These are phyloP conservation scores for Ganoderma sinense DNA, from an alignment of 1,284 basidiomycete genomes.

Conservation along the genomic window DNA sequence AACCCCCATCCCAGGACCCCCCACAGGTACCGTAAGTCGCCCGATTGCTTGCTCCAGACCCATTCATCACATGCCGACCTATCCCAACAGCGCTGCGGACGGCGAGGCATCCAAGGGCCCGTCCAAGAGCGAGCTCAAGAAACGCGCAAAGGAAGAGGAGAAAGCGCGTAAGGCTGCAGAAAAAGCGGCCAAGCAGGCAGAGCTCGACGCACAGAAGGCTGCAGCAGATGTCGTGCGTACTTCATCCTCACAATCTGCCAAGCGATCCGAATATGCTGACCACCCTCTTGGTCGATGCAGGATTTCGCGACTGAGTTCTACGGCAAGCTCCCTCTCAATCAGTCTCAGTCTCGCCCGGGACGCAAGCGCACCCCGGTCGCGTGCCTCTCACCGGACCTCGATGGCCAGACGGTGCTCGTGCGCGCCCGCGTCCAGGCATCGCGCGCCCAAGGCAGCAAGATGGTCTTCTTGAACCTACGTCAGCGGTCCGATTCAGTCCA, in stretches of 20 bases:
- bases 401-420: slow-evolving; percentile 85
- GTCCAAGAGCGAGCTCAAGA: slow-evolving; percentile 93
- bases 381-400: slow-evolving; percentile 69
- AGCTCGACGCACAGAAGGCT: slow-evolving; percentile 78
- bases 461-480: slow-evolving; percentile 94
- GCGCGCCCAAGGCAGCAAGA: slow-evolving; percentile 91
- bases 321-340: slow-evolving; percentile 91
- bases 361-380: slow-evolving; percentile 65
- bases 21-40: slow-evolving; percentile 33
- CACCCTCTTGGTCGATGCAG: slow-evolving; percentile 46
- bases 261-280: slow-evolving; percentile 4
- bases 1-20: slow-evolving; percentile 27
- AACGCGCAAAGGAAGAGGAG: slow-evolving; percentile 91
- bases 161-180: slow-evolving; percentile 93
- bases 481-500: slow-evolving; percentile 93
- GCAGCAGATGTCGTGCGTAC: slow-evolving; percentile 74
- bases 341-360: slow-evolving; percentile 81
- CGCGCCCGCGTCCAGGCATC: slow-evolving; percentile 94
- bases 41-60: background rate
- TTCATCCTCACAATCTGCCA: slow-evolving; percentile 13
- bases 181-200: slow-evolving; percentile 81
- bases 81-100: slow-evolving; percentile 42
- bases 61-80: slow-evolving; percentile 5
- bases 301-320: slow-evolving; percentile 91
- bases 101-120: slow-evolving; percentile 48